Evolutionary conservation across 345 rosid species (phyloP), one percentile per base, ranked within the genome.

Genomic region (Kernera saxatilis): DNA sequence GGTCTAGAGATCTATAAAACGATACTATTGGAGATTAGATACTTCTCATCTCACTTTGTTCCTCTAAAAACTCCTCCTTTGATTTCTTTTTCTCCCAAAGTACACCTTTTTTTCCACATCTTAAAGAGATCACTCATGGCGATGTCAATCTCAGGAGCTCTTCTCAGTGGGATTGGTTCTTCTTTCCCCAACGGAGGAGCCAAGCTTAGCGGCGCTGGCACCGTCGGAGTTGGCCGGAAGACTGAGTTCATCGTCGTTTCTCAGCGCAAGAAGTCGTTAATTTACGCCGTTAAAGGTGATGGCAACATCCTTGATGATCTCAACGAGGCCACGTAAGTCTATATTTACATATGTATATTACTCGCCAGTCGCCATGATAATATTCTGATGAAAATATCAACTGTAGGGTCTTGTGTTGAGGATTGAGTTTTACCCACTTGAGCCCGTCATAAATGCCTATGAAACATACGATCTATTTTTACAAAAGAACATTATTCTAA

Each of bases 231-330:
- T 72, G 55, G 76, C 53, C 63, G 61, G 8, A 72, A 53, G 22
- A 43, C 21, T 43, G 52, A 72, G 17, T 2, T 72, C 11, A 37
- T 72, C 15, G 37, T 32, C 22, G 37, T 62, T 7, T 10, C 76
- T 43, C 76, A 72, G 39, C 63, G 76, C 29, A 72, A 72, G 64
- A 72, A 72, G 70, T 63, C 76, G 8, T 63, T 72, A 22, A 8
- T 43, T n/a, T 63, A 63, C 55, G 76, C 76, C 35, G 62, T 11
- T 15, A 72, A 72, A 52, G 48, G 18, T 21, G 76, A 63, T 11
- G 70, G 64, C 7, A 72, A 72, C 64, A 39, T 72, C 62, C 76
- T 72, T 2, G 76, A 72, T 43, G 76, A 72, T 56, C 13, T 72
- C 48, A 72, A 72, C 19, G 76, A 72, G 6, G 46, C 63, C 11